These are phyloP conservation scores for Eucalyptus albens DNA, from an alignment of 345 rosid species.

Conservation along the genomic window DNA sequence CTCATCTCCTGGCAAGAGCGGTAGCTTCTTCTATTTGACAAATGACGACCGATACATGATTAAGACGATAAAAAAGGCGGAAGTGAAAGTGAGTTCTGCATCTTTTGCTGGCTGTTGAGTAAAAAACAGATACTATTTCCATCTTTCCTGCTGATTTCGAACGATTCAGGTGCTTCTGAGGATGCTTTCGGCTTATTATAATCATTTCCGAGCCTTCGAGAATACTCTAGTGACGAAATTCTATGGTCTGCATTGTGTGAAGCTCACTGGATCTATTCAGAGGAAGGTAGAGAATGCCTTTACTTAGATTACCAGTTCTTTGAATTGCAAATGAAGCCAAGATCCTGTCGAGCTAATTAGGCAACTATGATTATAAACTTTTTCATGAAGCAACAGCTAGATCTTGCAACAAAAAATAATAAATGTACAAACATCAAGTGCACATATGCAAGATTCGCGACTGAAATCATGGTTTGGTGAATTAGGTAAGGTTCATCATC, in stretches of 20 bases:
- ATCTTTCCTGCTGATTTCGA: not conserved
- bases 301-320: not conserved
- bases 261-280: constrained; percentile 66
- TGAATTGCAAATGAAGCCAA: not conserved
- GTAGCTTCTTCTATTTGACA: constrained; percentile 89
- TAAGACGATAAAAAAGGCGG: constrained; percentile 85
- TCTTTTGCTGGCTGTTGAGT: not conserved
- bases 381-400: not conserved
- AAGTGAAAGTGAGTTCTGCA: constrained; percentile 54
- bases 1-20: constrained; percentile 98
- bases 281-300: constrained; percentile 43
- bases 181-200: constrained; percentile 91
- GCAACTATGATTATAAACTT: not conserved
- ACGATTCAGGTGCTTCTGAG: constrained; percentile 65
- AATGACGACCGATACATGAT: constrained; percentile 93
- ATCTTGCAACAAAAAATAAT: not conserved
- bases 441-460: not conserved
- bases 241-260: constrained; percentile 86
- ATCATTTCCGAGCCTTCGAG: constrained; percentile 77
- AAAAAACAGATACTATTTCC: not conserved
- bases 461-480: not conserved
- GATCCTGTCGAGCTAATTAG: not conserved
- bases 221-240: constrained; percentile 70
- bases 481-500: constrained; percentile 77
- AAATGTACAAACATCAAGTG: not conserved